Evolutionary conservation across 192 early-diverging fungal genomes (phyloP).

Genomic region (Thoreauomyces humboldtii): DNA sequence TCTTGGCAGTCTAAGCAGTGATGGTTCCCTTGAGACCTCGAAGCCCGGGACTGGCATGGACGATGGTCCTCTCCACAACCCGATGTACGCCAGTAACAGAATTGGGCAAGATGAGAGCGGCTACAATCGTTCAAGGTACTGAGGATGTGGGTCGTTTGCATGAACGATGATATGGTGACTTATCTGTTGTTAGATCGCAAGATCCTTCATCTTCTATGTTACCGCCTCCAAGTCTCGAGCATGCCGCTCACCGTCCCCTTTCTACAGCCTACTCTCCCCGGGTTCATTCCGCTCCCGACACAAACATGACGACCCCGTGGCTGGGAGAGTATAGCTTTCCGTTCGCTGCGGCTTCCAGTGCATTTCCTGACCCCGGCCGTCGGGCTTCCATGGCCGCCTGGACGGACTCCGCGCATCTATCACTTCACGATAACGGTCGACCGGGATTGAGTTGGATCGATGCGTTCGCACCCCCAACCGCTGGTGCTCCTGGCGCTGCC

Average conservation of each 20-base stretch:
- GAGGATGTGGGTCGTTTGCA: background rate
- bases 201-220: background rate
- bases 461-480: background rate
- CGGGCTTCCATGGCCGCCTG: background rate
- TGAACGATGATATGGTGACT: background rate
- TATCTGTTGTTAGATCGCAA: background rate
- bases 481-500: background rate
- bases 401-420: background rate
- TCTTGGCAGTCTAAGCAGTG: constrained; percentile 9
- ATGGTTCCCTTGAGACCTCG: background rate
- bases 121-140: background rate
- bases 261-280: background rate
- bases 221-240: background rate
- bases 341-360: background rate
- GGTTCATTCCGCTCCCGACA: background rate
- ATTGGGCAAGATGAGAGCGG: background rate
- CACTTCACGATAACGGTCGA: background rate
- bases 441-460: background rate
- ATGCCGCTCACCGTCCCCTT: background rate
- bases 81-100: background rate
- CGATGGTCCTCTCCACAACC: background rate
- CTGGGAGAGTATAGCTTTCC: constrained; percentile 3
- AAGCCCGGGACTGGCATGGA: background rate
- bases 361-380: background rate
- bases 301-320: background rate